A percentile compares a stretch with the other conserved stretches of the same genome.
Conservation (phyloP, 2,329 filamentous ascomycete genomes). For the Stemphylium beticola region DNA sequence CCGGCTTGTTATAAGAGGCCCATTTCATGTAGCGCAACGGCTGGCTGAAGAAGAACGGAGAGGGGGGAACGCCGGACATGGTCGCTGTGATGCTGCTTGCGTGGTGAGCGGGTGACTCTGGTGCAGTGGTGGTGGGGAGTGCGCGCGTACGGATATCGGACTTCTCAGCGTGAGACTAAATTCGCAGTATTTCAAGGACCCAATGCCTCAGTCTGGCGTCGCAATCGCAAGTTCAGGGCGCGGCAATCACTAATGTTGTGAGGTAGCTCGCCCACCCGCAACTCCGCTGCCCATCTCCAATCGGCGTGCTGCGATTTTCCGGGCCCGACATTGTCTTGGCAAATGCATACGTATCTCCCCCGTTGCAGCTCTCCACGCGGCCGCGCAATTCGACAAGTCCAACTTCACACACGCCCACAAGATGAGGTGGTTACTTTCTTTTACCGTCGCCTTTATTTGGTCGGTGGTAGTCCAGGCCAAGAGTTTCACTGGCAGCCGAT, state of each 20-base stretch:
- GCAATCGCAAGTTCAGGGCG: conserved; percentile 12
- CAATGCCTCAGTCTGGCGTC: conserved; percentile 28
- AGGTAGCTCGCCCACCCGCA: conserved; percentile 9
- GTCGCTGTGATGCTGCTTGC: conserved; percentile 28
- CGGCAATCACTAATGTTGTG: conserved; percentile 5
- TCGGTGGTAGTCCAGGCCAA: conserved; percentile 73
- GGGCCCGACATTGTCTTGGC: conserved; percentile 40
- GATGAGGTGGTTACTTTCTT: conserved; percentile 78
- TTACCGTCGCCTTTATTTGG: conserved; percentile 68
- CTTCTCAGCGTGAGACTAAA: background rate
- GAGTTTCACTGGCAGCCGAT: conserved; percentile 77
- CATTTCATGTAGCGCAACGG: conserved; percentile 87
- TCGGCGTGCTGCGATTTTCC: conserved; percentile 34
- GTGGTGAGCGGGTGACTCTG: conserved; percentile 1
- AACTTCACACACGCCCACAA: conserved; percentile 50
- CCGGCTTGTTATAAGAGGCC: conserved; percentile 85
- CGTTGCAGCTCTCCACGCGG: conserved; percentile 21
- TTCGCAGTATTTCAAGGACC: conserved; percentile 10
- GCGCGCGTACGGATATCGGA: conserved; percentile 7
- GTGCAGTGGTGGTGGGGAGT: background rate
- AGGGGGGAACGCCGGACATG: conserved; percentile 62
- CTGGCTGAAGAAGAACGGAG: conserved; percentile 76
- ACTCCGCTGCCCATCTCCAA: conserved; percentile 13
- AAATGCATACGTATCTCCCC: conserved; percentile 47
- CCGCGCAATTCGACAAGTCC: conserved; percentile 20